Conservation (phyloP, 495 filamentous ascomycete species). For the Aspergillus kassunensis region DNA sequence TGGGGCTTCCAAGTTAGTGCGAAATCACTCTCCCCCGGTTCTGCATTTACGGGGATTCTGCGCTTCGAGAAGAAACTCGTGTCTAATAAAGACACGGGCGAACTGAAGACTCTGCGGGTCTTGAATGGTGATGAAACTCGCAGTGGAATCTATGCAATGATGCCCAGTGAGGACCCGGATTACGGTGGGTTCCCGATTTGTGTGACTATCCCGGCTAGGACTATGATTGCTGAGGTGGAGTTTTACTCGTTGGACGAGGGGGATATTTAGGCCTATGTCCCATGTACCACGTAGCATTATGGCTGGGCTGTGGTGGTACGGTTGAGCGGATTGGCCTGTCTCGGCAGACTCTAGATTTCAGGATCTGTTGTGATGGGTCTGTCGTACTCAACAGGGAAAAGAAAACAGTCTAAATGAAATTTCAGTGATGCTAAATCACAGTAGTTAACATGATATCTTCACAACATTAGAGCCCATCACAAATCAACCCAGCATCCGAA, state of each 20-base stretch:
- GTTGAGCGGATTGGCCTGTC: too few relatives aligned
- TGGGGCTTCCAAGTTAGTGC: slow-evolving; percentile 43
- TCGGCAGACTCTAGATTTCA: too few relatives aligned
- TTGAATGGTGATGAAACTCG: slow-evolving; percentile 41
- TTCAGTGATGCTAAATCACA: neutral
- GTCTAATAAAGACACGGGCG: slow-evolving; percentile 29
- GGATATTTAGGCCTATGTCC: neutral
- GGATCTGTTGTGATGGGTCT: too few relatives aligned
- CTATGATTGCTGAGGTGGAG: neutral
- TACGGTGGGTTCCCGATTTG: neutral
- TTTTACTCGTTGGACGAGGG: neutral
- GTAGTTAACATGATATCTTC: neutral
- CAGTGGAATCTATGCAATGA: neutral
- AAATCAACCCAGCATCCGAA: neutral
- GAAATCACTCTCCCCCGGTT: slow-evolving; percentile 19
- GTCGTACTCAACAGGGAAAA: too few relatives aligned
- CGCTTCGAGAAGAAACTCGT: slow-evolving; percentile 39
- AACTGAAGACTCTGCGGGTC: slow-evolving; percentile 31
- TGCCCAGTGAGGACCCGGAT: neutral
- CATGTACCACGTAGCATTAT: too few relatives aligned
- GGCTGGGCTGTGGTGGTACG: too few relatives aligned
- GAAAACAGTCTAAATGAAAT: neutral
- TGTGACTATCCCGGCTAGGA: slow-evolving; percentile 2
- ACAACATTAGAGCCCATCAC: neutral
- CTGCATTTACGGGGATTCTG: slow-evolving; percentile 43